Evolutionary conservation across 305 asterid species (phyloP).

Genomic region (Fraxinus paxiana): DNA sequence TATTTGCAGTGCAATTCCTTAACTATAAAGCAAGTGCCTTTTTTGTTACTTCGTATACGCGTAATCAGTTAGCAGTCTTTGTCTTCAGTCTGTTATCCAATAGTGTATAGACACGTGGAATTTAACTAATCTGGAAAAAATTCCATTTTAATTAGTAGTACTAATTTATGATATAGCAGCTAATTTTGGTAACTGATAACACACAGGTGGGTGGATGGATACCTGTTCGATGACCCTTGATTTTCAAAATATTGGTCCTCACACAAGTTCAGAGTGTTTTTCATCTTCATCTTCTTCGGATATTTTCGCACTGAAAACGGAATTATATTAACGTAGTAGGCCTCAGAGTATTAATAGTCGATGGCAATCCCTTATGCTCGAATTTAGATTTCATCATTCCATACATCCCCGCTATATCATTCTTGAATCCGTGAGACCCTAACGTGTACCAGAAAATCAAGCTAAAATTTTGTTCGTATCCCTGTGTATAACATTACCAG

Average conservation of each 20-base stretch:
- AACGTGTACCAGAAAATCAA: neutral
- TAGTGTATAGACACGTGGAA: neutral
- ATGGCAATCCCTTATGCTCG: neutral
- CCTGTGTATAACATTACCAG: neutral
- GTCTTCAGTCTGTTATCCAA: neutral
- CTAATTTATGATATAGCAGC: neutral
- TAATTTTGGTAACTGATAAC: neutral
- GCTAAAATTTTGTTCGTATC: neutral
- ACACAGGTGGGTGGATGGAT: neutral
- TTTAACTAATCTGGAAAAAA: neutral
- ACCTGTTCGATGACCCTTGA: neutral
- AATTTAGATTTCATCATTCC: neutral
- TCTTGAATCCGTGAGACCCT: neutral
- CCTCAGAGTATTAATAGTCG: neutral
- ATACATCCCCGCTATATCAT: neutral
- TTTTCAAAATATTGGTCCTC: neutral
- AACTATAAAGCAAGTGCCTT: neutral
- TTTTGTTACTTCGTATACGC: neutral
- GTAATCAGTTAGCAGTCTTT: neutral
- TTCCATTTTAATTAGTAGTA: neutral
- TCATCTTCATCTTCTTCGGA: neutral
- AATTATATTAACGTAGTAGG: neutral
- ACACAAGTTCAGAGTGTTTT: neutral
- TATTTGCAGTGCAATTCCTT: neutral
- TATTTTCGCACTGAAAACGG: neutral